Evolutionary conservation across 768 basidiomycete genomes (phyloP).

Genomic region (Xanthoconium purpureum): DNA sequence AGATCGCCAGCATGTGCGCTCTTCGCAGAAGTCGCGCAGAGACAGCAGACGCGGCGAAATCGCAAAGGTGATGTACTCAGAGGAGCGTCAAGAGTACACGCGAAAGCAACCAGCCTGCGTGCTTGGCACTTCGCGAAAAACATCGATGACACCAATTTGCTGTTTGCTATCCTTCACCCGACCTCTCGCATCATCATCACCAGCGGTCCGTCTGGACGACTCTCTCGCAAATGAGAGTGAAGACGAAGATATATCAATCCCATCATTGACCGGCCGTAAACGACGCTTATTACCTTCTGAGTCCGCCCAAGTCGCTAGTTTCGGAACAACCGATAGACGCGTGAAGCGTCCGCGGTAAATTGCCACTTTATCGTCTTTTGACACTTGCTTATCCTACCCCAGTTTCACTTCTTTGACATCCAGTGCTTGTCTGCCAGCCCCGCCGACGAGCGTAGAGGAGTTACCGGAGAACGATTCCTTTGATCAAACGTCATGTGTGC

Average conservation of each 20-base stretch:
- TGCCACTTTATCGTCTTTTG: not conserved
- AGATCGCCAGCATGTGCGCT: no score
- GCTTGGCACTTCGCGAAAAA: no score
- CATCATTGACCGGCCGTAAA: conserved; percentile 12
- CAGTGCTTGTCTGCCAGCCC: not conserved
- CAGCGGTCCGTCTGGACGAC: no score
- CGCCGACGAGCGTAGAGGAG: not conserved
- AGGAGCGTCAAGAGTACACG: no score
- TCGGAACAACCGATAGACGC: not conserved
- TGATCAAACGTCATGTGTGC: no score
- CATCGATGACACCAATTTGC: no score
- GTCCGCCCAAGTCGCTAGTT: not conserved
- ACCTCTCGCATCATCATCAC: no score
- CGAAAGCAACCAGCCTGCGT: no score
- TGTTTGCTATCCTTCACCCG: no score
- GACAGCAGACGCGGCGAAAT: no score
- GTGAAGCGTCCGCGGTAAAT: conserved; percentile 15
- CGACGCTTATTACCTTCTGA: conserved; percentile 4
- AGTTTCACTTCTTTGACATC: not conserved
- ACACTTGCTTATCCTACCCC: no score
- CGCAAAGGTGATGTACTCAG: no score
- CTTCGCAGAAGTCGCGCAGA: not conserved
- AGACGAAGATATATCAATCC: conserved; percentile 9
- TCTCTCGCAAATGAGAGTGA: conserved; percentile 13
- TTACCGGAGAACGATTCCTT: not conserved